Evolutionary conservation across 352 stramenopile genomes (phyloP), one percentile per base, ranked within the genome.

Genomic region (Globisporangium apiculatum): DNA sequence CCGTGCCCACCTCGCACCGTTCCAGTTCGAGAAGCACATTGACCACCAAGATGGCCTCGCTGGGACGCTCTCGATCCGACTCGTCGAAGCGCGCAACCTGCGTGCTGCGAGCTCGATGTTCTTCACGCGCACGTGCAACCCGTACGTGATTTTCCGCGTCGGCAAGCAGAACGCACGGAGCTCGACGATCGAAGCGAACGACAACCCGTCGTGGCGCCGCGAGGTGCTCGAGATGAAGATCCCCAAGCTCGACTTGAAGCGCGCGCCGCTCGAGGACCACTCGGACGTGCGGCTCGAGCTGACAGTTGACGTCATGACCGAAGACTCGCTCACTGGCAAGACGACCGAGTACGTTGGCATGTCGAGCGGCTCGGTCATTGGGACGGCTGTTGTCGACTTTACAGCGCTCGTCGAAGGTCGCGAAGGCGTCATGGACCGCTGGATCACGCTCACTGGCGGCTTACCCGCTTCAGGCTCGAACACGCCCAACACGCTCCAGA

Each of bases 101-200:
- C 80, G 72, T 17, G 79, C 80, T 17, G 78, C 74, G 8, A 65
- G 79, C 31, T 90, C 83, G 58, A 88, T 92, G 78, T 92, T 92
- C 62, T 89, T 82, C 75, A 70, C 85, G 48, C 83, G 80, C 56
- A 88, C 78, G 41, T 92, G 83, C 64, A 90, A 90, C 48, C 80
- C 83, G 37, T 92, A 92, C 65, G 78, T 92, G 62, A 92, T 92
- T 59, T 92, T 92, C 62, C 80, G 83, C 45, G 57, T 89, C 35
- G 83, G 83, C 43, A 87, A 87, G 62, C 72, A 86, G 57, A 86
- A 69, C 51, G 62, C 69, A 35, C 83, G 83, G 51, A 88, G 76
- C 59, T 72, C 77, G 47, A 92, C 83, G 10, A 88, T 92, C 61
- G 57, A 72, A 51, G 65, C 58, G 60, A 90, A 87, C 50, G 74